A percentile compares a stretch with the other conserved stretches of the same genome.
Evolutionary conservation across 1,284 basidiomycete species (phyloP).

Genomic region (Ustilago curta): DNA sequence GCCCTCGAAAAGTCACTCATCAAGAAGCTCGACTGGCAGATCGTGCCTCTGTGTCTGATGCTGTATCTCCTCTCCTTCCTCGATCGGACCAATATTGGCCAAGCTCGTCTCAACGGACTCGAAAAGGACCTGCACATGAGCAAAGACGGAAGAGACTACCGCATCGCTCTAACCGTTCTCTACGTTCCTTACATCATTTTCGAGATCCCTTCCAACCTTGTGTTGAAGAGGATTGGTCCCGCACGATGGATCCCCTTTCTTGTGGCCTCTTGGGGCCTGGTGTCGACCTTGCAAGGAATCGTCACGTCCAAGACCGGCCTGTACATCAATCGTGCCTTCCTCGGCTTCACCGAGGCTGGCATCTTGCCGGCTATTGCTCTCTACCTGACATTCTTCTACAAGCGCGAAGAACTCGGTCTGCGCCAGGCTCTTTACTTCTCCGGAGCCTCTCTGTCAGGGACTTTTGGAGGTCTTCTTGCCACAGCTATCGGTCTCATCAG

Average conservation of each 20-base stretch:
- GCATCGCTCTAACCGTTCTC: conserved; percentile 57
- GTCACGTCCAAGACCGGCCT: conserved; percentile 57
- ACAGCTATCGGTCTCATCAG: conserved; percentile 60
- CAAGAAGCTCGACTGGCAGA: conserved; percentile 62
- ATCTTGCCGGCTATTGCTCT: conserved; percentile 59
- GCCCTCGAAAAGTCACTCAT: conserved; percentile 46
- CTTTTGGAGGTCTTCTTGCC: conserved; percentile 63
- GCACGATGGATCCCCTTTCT: conserved; percentile 59
- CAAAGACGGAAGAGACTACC: conserved; percentile 47
- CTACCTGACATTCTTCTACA: conserved; percentile 65
- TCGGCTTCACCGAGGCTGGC: conserved; percentile 59
- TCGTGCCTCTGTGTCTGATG: conserved; percentile 56
- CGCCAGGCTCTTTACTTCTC: conserved; percentile 65
- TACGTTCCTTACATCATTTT: conserved; percentile 67
- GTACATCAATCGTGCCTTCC: conserved; percentile 61
- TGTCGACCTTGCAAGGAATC: conserved; percentile 58
- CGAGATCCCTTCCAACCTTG: conserved; percentile 61
- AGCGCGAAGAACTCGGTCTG: conserved; percentile 57
- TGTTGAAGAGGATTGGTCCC: conserved; percentile 59
- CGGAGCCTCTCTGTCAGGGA: conserved; percentile 59
- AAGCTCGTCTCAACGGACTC: conserved; percentile 56
- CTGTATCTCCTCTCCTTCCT: conserved; percentile 57
- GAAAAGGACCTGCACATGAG: conserved; percentile 34
- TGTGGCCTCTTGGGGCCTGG: conserved; percentile 55
- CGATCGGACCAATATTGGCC: conserved; percentile 59